Evolutionary conservation across 331 rosid genomes (phyloP).

Genomic region (Rhamnella rubrinervis): DNA sequence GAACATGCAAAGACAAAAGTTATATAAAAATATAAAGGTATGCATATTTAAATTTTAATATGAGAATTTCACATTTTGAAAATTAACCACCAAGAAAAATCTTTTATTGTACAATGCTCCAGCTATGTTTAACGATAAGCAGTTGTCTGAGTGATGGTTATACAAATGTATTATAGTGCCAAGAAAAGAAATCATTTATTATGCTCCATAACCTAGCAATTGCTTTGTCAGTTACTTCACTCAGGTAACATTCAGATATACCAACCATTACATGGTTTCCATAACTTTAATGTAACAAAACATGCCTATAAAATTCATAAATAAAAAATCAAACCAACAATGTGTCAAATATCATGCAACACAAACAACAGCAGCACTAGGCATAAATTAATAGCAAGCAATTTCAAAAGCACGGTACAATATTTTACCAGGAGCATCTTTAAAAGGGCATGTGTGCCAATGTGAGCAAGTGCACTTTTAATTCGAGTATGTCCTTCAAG

Average conservation of each 20-base stretch:
- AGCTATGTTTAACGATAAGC: too few relatives aligned
- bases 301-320: not conserved
- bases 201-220: not conserved
- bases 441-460: constrained; percentile 94
- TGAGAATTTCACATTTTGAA: too few relatives aligned
- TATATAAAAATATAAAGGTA: too few relatives aligned
- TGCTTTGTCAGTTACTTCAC: too few relatives aligned
- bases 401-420: not conserved
- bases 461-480: constrained; percentile 94
- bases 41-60: too few relatives aligned
- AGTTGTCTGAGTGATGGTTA: not conserved
- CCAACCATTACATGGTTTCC: too few relatives aligned
- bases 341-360: not conserved
- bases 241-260: constrained; percentile 1
- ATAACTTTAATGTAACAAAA: not conserved
- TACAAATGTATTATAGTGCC: not conserved
- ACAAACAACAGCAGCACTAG: constrained; percentile 18
- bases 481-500: constrained; percentile 74
- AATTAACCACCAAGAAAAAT: too few relatives aligned
- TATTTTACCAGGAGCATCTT: constrained; percentile 95
- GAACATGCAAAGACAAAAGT: too few relatives aligned
- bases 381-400: constrained; percentile 10
- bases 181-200: not conserved
- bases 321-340: not conserved
- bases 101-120: too few relatives aligned